Conservation (phyloP, 345 rosid species). For the Hibiscus tridactylites region DNA sequence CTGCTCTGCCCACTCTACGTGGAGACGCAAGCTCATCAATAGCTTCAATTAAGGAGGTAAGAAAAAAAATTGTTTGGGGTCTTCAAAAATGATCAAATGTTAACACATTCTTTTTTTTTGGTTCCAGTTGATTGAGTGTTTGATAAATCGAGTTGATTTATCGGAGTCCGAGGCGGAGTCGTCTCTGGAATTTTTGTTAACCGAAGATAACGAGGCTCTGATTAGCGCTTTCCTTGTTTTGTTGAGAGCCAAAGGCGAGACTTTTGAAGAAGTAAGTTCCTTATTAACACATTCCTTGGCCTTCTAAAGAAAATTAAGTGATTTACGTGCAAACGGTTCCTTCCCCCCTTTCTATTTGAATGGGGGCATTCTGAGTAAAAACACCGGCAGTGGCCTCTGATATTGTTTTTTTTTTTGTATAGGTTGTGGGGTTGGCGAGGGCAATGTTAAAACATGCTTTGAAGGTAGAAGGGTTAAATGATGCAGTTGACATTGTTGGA, state of each 20-base stretch:
- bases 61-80: neutral
- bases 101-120: neutral
- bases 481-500: constrained; percentile 83
- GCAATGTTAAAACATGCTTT: constrained; percentile 70
- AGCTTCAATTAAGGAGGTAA: constrained; percentile 44
- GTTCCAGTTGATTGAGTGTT: neutral
- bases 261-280: constrained; percentile 68
- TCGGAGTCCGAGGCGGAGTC: constrained; percentile 73
- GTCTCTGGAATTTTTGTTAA: constrained; percentile 52
- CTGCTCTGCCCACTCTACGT: constrained; percentile 25
- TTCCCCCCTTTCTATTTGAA: neutral
- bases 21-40: constrained; percentile 19
- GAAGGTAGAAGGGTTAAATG: constrained; percentile 70
- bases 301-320: neutral
- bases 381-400: too few species aligned
- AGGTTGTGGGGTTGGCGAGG: constrained; percentile 86
- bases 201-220: constrained; percentile 52
- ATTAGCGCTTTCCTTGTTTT: constrained; percentile 86
- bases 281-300: neutral
- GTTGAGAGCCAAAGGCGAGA: constrained; percentile 94
- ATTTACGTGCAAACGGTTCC: neutral
- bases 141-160: constrained; percentile 51
- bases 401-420: neutral
- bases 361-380: neutral
- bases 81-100: neutral